Evolutionary conservation across 495 filamentous ascomycete genomes (phyloP), one percentile per base, ranked within the genome.

Genomic region (Echria macrotheca): DNA sequence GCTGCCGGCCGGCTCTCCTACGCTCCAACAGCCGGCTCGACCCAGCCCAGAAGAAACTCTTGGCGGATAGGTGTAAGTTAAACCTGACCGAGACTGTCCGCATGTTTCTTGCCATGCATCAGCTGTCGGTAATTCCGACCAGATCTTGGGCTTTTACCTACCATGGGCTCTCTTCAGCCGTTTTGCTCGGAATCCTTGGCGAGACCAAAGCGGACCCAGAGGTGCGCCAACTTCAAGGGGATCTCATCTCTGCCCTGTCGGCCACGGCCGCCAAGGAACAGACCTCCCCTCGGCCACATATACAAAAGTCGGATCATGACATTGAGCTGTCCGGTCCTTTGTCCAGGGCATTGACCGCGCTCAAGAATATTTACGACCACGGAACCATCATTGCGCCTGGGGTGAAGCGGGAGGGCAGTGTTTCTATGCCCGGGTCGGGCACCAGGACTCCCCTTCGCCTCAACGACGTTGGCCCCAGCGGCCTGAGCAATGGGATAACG

Each of bases 131-230:
- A 1, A 81, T 81, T 36, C 80, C 81, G 0, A 79, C 78, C 5
- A 73, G 81, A 17, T 83, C 78, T 11, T 86, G 82, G 82, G 78
- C 80, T 4, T 79, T 84, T 37, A 77, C 80, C 0, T 82, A 84
- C 48, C 79, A 83, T 43, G 78, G 78, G 7, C 69, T 86, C 15
- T 80, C 78, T 25, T 83, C 80, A 2, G 82, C 81, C 2, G 71
- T 86, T 2, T 68, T 86, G 1, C 72, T 86, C 2, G 82, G 80
- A 1, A 81, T 86, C 26, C 55, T 84, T 2, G 75, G 79, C 23
- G 82, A 86, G 48, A 78, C 76, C 5, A 77, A 80, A 44, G 62
- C 68, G 10, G 73, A 80, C 43, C 74, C 73, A 1, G 75, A 78
- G 44, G 74, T 80, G 1, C 68, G 76, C 32, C 71, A 78, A 53